Base-by-base conservation (phyloP, 345 rosid species). In the Garcia nutans region DNA sequence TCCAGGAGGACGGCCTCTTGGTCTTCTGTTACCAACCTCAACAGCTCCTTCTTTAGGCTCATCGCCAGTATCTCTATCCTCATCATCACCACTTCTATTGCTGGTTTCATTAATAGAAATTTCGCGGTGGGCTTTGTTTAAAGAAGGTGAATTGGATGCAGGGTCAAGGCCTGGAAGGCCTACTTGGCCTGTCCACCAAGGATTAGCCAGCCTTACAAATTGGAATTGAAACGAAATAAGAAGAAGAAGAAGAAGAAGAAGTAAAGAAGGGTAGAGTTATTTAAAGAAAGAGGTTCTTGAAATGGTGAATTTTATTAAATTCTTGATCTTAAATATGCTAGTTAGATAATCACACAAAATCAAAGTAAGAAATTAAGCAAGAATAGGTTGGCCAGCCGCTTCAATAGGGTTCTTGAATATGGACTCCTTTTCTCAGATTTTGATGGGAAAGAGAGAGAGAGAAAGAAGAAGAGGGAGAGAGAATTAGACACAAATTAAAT, bases 1-100 rank as follows among this genome's bases (percentile, higher is more conserved):
- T 56, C 97, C 97, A 5, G 97, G 88, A 37, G 97, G 97, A 11
- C 97, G 87, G 20, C 97, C 97, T 58, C 97, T 80, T 0, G 93
- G 91, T 80, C 97, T 82, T 17, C 97, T 87, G 68, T 62, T 92
- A 7, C 90, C 92, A 2, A 87, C 74, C 55, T 90, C 97, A 8
- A 92, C 88, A 0, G 90, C 97, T 0, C 92, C 94, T 59, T 89
- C 95, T 80, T 76, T 88, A 42, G 87, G 90, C 71, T 92, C 97
- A 3, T 89, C 92, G 22, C 87, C 87, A 10, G 80, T 79, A 17
- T 86, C 89, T 22, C 84, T 78, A 17, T 87, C 94, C 0, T 88
- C 91, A 6, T 91, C 91, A 0, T 87, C 88, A 26, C 80, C 49
- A 70, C 74, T 76, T 45, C 73, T 65, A 55, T 58, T 71, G 69